These are phyloP conservation scores for Gracilaria gracilis DNA, from an alignment of 23 red algal genomes.

Conservation along the genomic window DNA sequence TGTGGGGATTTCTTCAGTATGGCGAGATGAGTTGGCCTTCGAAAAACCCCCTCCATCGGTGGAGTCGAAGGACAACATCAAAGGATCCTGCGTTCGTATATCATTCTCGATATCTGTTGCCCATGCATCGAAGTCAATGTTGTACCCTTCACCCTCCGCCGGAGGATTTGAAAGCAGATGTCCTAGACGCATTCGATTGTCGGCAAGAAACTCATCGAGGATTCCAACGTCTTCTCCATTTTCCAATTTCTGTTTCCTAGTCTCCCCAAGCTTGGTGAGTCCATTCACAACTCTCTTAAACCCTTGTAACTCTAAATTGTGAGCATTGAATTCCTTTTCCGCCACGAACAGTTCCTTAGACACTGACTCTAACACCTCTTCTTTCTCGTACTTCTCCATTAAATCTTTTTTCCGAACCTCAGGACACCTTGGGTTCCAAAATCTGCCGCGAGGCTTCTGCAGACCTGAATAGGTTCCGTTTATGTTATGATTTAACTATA, in stretches of 20 bases:
- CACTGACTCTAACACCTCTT: background rate
- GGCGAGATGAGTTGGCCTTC: constrained; percentile 19
- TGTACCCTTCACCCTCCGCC: constrained; percentile 1
- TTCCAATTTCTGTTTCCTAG: background rate
- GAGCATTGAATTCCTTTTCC: constrained; percentile 17
- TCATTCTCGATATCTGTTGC: constrained; percentile 37
- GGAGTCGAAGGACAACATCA: constrained; percentile 66
- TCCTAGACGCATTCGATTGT: constrained; percentile 17
- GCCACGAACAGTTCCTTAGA: background rate
- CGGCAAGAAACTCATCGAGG: constrained; percentile 8
- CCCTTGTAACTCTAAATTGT: background rate
- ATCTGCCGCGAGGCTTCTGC: too few species aligned
- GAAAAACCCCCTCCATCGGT: constrained; percentile 8
- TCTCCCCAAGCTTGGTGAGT: constrained; percentile 15
- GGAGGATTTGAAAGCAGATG: constrained; percentile 6
- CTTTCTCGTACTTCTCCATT: constrained; percentile 29
- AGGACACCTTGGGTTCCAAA: too few species aligned
- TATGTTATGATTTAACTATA: too few species aligned
- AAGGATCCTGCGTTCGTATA: constrained; percentile 42
- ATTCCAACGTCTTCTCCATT: constrained; percentile 20
- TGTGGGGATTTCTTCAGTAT: background rate
- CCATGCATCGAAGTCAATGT: constrained; percentile 49
- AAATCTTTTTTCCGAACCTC: too few species aligned
- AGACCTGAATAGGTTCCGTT: too few species aligned
- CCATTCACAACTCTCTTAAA: constrained; percentile 36